Base-by-base conservation (phyloP, 441 rosid genomes). In the Eruca vesicaria region DNA sequence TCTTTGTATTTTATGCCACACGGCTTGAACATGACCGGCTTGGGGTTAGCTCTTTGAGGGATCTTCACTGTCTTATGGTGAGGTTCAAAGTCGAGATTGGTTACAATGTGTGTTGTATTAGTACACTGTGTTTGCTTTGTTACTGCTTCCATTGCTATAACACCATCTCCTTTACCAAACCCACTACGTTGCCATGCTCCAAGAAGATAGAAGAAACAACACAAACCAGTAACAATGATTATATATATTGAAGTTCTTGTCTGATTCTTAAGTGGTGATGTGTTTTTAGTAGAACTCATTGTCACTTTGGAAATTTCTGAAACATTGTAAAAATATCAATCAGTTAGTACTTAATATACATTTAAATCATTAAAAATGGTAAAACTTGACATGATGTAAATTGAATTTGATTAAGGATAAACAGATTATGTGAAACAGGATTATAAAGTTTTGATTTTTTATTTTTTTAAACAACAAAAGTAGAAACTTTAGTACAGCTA, bases 161-260 rank as follows among this genome's bases (percentile, higher is more conserved):
- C 80, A 15, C 21, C 10, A 63, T 90, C 98, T 74, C 96, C 97
- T 86, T 82, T 93, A 38, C 98, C 97, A 64, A 91, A 90, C 16
- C 96, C 98, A 81, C 91, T 85, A 82, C 79, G 90, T 87, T 95
- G 94, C 99, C 99, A 95, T 64, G 97, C 87, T 68, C 99, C 99
- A 79, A 95, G 80, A 69, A 95, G 75, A 81, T 93, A 95, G 75
- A 88, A 91, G 86, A 90, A 85, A 85, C 97, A 85, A 53, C 99
- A 95, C 73, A 95, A 75, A 75, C 87, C 89, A 56, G 91, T 77
- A 68, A 91, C 91, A 45, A 88, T 68, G 59, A 93, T 85, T 75
- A 95, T 66, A 18, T 89, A 87, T 41, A 93, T 71, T 1, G 94
- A 87, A 20, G 87, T 79, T 69, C 92, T 86, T 56, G 32, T 56